These are phyloP conservation scores for Alternaria sp. DNA, from an alignment of 2,329 filamentous ascomycete species.

Conservation along the genomic window DNA sequence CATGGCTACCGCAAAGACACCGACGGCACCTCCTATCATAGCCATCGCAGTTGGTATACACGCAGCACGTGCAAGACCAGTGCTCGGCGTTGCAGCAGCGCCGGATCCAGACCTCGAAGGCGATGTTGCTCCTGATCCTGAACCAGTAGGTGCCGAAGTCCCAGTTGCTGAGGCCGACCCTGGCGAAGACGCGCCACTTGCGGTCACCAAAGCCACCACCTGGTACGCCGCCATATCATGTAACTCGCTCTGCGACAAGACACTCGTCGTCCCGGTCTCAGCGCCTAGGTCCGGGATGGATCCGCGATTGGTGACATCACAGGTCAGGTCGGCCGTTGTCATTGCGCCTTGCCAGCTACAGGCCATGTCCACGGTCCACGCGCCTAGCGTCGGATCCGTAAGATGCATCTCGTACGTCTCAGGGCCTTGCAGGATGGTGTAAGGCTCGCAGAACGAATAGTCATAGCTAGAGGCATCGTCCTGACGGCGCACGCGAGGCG, in stretches of 20 bases:
- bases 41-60: constrained; percentile 32
- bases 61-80: constrained; percentile 29
- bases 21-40: constrained; percentile 36
- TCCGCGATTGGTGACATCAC: constrained; percentile 28
- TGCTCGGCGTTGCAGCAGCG: constrained; percentile 19
- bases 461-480: constrained; percentile 9
- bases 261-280: not conserved
- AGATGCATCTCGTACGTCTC: constrained; percentile 32
- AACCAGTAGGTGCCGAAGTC: not conserved
- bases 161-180: constrained; percentile 15
- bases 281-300: not conserved
- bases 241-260: constrained; percentile 23
- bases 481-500: constrained; percentile 31
- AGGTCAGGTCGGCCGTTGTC: constrained; percentile 36
- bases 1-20: constrained; percentile 35
- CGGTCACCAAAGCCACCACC: constrained; percentile 27
- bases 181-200: constrained; percentile 13
- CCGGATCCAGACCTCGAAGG: constrained; percentile 23
- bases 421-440: constrained; percentile 38
- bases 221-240: constrained; percentile 12
- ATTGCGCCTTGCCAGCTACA: constrained; percentile 37
- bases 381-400: constrained; percentile 31
- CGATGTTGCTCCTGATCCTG: constrained; percentile 15
- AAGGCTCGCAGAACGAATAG: constrained; percentile 29
- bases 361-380: constrained; percentile 30